Conservation (phyloP, 1,284 basidiomycete genomes). For the Cystobasidium sp. region DNA sequence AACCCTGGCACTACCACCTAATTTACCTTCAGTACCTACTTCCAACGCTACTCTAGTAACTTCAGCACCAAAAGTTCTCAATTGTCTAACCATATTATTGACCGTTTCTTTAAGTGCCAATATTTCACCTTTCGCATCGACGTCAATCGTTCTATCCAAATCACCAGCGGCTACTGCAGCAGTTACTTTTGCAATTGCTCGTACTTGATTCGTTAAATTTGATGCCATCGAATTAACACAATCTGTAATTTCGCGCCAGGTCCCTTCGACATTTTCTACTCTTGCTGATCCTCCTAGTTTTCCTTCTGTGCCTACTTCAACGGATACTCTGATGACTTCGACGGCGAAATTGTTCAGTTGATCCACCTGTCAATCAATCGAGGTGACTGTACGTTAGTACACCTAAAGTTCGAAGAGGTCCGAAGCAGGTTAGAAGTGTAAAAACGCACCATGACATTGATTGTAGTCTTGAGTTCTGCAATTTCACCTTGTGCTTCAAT, state of each 20-base stretch:
- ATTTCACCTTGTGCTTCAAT: slow-evolving; percentile 98
- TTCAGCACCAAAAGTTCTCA: slow-evolving; percentile 91
- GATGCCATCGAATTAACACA: slow-evolving; percentile 77
- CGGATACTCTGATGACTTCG: slow-evolving; percentile 92
- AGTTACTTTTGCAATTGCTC: slow-evolving; percentile 83
- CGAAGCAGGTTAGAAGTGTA: neutral
- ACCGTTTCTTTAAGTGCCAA: slow-evolving; percentile 82
- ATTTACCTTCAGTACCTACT: slow-evolving; percentile 57
- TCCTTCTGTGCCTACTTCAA: slow-evolving; percentile 52
- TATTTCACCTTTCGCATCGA: slow-evolving; percentile 95
- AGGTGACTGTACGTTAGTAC: no score
- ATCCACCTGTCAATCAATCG: no score
- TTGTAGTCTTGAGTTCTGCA: slow-evolving; percentile 85
- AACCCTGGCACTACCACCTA: slow-evolving; percentile 60
- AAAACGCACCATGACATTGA: slow-evolving; percentile 84
- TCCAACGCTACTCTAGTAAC: slow-evolving; percentile 82
- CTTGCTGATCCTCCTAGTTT: slow-evolving; percentile 85
- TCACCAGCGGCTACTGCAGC: slow-evolving; percentile 95
- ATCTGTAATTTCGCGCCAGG: slow-evolving; percentile 54
- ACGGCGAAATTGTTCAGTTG: slow-evolving; percentile 86
- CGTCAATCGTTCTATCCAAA: slow-evolving; percentile 89
- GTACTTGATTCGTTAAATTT: slow-evolving; percentile 91
- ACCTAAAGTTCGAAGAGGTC: neutral
- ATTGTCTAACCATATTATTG: slow-evolving; percentile 78
- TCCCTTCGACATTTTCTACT: slow-evolving; percentile 90